Evolutionary conservation across 345 rosid species (phyloP).

Genomic region (Eucalyptus melliodora): DNA sequence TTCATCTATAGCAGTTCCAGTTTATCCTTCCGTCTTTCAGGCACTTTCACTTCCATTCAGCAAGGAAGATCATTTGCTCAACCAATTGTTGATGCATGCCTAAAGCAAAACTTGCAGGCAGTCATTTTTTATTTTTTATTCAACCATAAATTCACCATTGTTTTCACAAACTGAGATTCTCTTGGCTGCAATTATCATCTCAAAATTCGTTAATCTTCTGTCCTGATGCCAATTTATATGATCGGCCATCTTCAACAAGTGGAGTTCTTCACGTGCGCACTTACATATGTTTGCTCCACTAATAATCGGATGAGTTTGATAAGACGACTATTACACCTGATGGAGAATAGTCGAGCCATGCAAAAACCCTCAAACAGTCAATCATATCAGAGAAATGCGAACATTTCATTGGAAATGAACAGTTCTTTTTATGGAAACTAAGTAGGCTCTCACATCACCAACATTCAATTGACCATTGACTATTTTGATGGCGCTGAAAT

Average conservation of each 20-base stretch:
- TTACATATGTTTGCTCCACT: not conserved
- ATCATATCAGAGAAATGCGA: not conserved
- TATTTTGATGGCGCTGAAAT: not conserved
- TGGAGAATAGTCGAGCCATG: not conserved
- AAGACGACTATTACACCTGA: not conserved
- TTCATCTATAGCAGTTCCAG: not conserved
- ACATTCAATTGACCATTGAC: not conserved
- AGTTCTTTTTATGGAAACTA: not conserved
- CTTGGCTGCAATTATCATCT: not conserved
- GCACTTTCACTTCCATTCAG: not conserved
- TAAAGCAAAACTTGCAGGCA: not conserved
- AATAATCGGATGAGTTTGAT: not conserved
- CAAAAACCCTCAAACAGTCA: not conserved
- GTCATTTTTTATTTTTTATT: not conserved
- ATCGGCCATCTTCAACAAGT: not conserved
- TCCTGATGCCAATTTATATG: not conserved
- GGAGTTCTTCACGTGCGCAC: not conserved
- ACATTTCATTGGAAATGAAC: not conserved
- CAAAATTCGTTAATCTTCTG: not conserved
- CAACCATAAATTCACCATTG: not conserved
- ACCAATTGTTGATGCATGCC: not conserved
- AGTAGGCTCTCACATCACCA: not conserved
- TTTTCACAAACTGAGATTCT: not conserved
- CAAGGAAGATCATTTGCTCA: not conserved
- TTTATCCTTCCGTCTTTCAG: not conserved